A percentile compares a stretch with the other conserved stretches of the same genome.
Conservation (phyloP, 441 rosid species). For the Biscutella auriculata region DNA sequence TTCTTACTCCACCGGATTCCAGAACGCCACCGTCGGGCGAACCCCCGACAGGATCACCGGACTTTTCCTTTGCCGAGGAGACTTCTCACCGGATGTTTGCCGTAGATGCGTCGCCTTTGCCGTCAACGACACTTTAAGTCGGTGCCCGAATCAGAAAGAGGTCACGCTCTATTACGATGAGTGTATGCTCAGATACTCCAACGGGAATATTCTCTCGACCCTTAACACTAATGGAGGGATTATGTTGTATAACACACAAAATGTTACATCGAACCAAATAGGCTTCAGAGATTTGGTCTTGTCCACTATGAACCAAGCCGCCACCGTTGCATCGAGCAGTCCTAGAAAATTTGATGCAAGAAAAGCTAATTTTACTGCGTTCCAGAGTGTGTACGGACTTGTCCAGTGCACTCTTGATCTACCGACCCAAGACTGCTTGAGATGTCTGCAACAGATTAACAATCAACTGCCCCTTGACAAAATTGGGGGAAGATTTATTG, state of each 20-base stretch:
- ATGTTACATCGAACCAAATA: not conserved
- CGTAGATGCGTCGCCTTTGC: not conserved
- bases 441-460: not conserved
- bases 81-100: not conserved
- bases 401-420: constrained; percentile 13
- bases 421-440: not conserved
- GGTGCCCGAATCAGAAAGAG: not conserved
- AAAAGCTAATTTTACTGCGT: not conserved
- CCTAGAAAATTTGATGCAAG: not conserved
- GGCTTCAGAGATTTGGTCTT: not conserved
- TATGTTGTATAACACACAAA: not conserved
- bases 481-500: not conserved
- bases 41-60: not conserved
- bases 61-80: constrained; percentile 16
- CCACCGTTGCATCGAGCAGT: not conserved
- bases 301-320: not conserved
- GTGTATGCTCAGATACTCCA: constrained; percentile 12
- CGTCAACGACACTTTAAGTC: not conserved
- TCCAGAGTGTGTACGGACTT: not conserved
- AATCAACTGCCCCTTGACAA: not conserved
- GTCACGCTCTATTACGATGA: not conserved
- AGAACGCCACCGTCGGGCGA: constrained; percentile 7
- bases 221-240: not conserved
- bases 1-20: constrained; percentile 10
- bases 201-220: constrained; percentile 4